These are phyloP conservation scores for Megacollybia marginata DNA, from an alignment of 768 basidiomycete species.

Conservation along the genomic window DNA sequence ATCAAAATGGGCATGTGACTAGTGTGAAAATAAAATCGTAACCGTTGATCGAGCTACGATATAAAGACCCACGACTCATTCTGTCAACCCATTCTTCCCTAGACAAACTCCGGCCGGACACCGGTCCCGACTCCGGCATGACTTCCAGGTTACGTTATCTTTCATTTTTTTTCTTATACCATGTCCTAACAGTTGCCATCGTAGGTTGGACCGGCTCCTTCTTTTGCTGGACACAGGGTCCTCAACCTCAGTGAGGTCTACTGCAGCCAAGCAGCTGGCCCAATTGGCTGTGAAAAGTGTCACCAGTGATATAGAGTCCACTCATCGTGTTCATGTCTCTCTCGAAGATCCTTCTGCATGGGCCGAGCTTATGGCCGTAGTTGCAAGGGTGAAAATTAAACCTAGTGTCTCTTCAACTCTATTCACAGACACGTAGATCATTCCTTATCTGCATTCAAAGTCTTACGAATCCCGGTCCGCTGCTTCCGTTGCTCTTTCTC, in stretches of 20 bases:
- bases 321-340: conserved; percentile 44
- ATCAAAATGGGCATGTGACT: too few relatives aligned
- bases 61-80: too few relatives aligned
- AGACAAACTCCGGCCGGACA: background rate
- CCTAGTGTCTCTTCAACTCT: background rate
- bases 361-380: conserved; percentile 85
- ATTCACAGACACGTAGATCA: conserved; percentile 43
- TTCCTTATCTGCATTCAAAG: conserved; percentile 87
- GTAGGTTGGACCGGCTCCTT: conserved; percentile 94
- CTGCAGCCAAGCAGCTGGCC: conserved; percentile 95
- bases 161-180: background rate
- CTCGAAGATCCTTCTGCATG: conserved; percentile 70
- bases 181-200: background rate
- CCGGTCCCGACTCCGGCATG: conserved; percentile 31
- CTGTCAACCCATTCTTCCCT: background rate
- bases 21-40: background rate
- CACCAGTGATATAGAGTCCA: conserved; percentile 69
- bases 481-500: conserved; percentile 80
- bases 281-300: conserved; percentile 86
- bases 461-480: conserved; percentile 90
- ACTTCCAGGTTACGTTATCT: conserved; percentile 55
- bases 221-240: conserved; percentile 94
- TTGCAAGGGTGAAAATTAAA: conserved; percentile 61
- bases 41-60: too few relatives aligned
- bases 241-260: conserved; percentile 78